Evolutionary conservation across 2,329 filamentous ascomycete genomes (phyloP).

Genomic region (Ampelomyces quisqualis): DNA sequence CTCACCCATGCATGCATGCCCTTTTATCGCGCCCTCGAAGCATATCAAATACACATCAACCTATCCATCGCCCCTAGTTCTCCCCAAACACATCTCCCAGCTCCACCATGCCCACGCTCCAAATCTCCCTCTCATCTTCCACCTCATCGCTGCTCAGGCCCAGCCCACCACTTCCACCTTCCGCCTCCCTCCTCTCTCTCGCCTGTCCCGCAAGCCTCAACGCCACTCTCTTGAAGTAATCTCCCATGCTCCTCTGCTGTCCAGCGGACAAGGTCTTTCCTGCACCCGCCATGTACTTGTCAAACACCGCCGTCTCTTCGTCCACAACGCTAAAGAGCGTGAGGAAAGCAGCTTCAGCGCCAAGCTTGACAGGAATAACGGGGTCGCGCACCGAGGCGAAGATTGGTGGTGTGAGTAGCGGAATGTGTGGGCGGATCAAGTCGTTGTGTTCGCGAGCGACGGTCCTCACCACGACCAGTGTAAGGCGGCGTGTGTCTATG

Average conservation of each 20-base stretch:
- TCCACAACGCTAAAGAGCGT: constrained; percentile 88
- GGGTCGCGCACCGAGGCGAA: constrained; percentile 88
- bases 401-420: constrained; percentile 75
- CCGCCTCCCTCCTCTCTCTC: constrained; percentile 84
- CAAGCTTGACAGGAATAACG: constrained; percentile 92
- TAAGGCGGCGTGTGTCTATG: constrained; percentile 79
- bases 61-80: constrained; percentile 3
- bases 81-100: constrained; percentile 58
- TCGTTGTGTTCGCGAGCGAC: constrained; percentile 77
- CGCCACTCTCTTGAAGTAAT: constrained; percentile 96
- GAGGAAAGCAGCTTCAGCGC: constrained; percentile 91
- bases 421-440: constrained; percentile 76
- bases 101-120: constrained; percentile 91
- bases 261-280: constrained; percentile 65
- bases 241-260: constrained; percentile 84
- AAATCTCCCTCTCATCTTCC: constrained; percentile 93
- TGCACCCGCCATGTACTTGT: constrained; percentile 78
- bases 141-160: constrained; percentile 86
- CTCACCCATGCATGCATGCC: not conserved
- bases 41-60: not conserved
- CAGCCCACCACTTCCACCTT: constrained; percentile 82
- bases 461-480: constrained; percentile 85
- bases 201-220: constrained; percentile 81
- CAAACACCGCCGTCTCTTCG: constrained; percentile 81
- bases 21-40: not conserved